Evolutionary conservation across 331 rosid species (phyloP).

Genomic region (Cucumis variabilis): DNA sequence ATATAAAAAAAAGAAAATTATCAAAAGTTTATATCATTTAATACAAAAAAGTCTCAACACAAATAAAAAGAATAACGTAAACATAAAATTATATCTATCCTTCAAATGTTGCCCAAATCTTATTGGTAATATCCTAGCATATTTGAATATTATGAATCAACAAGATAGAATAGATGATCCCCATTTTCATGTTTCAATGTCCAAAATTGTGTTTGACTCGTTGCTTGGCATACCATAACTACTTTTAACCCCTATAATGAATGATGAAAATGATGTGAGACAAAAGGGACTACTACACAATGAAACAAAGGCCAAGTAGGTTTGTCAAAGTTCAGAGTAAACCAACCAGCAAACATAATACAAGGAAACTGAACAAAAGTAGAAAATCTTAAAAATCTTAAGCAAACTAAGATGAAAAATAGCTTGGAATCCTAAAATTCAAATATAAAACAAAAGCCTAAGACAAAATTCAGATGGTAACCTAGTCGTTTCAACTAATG

Average conservation of each 20-base stretch:
- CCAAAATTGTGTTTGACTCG: constrained; percentile 95
- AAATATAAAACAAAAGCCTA: neutral
- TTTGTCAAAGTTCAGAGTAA: constrained; percentile 21
- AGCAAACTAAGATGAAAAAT: neutral
- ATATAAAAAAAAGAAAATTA: too few relatives aligned
- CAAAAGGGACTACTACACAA: constrained; percentile 26
- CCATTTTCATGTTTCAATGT: constrained; percentile 86
- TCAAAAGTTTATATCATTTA: too few relatives aligned
- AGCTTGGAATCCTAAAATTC: neutral
- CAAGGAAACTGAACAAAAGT: neutral
- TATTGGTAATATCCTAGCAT: too few relatives aligned
- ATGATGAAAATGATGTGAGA: constrained; percentile 44
- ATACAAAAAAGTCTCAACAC: too few relatives aligned
- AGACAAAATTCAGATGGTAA: neutral
- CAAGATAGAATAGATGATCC: too few relatives aligned
- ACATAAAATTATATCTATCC: too few relatives aligned
- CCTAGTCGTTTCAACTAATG: constrained; percentile 20
- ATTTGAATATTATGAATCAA: too few relatives aligned
- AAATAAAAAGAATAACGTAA: too few relatives aligned
- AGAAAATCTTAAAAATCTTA: too few relatives aligned
- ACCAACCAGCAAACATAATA: neutral
- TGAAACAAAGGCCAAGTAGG: neutral
- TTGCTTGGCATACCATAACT: constrained; percentile 99
- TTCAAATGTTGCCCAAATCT: too few relatives aligned
- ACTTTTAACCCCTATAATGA: constrained; percentile 56